phyloP scores from a whole-genome alignment of 139 green algal species.

The Closterium sp. region DNA sequence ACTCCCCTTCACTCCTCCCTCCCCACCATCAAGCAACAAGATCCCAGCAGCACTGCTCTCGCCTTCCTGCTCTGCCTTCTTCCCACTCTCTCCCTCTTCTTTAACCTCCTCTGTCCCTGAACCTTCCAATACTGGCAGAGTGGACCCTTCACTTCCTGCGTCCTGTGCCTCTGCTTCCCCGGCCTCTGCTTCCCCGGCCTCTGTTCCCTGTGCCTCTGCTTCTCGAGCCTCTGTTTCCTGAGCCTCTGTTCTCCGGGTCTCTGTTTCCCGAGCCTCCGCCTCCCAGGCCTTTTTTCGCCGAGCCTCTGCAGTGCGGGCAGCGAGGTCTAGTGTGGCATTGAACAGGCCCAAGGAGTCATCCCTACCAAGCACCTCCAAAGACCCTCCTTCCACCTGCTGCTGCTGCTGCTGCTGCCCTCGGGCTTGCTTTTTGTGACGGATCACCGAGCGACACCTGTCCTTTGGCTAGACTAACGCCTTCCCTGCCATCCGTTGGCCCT shows the following conservation, averaged over 20 bases:
- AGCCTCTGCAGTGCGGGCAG: not conserved
- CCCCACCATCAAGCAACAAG: not conserved
- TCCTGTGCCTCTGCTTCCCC: too few species aligned
- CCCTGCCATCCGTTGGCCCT: not conserved
- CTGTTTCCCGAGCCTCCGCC: not conserved
- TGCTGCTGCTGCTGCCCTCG: not conserved
- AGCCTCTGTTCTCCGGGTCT: not conserved
- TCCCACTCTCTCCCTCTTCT: conserved; percentile 1
- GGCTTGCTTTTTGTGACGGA: not conserved
- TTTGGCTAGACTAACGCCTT: not conserved
- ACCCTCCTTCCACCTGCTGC: not conserved
- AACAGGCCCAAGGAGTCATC: not conserved
- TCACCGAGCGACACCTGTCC: not conserved
- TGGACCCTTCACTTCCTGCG: not conserved
- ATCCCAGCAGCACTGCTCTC: not conserved
- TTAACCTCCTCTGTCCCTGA: conserved; percentile 1
- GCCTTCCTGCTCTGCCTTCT: not conserved
- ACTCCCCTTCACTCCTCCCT: not conserved
- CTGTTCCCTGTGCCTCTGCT: too few species aligned
- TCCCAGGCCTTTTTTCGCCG: not conserved
- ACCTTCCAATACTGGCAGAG: not conserved
- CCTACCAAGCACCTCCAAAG: not conserved
- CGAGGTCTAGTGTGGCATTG: not conserved
- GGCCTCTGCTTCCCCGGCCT: too few species aligned
- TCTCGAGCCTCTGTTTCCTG: not conserved